Evolutionary conservation across 805 yeast species (phyloP), one percentile per base, ranked within the genome.

Genomic region (Ogataea henricii): DNA sequence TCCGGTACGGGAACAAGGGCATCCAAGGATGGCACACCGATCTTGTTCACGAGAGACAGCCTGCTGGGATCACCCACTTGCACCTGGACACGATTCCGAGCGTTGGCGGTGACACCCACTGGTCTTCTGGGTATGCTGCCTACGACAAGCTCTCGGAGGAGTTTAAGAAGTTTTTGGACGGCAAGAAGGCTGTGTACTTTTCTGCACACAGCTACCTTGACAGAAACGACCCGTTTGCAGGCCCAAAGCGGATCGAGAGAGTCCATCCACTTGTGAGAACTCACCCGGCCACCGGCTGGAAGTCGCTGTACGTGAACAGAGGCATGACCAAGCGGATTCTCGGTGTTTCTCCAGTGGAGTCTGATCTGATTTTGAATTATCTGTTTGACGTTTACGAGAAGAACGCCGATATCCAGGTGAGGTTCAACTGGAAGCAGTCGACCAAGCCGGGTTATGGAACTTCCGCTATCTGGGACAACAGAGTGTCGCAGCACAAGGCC

Each of bases 221-320:
- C 59, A 56, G 73, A 40, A 60, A 72, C 18, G 69, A 70, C 23
- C 81, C 80, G 18, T 69, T 79, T 21, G 64, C 64, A 46, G 76
- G 77, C n/a, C 74, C 73, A 14, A 70, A 71, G 47, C 71, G 71
- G 45, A 68, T 80, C 46, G 81, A 73, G 54, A 73, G 83, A 62
- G 77, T 73, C 49, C 87, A 82, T 63, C 86, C 85, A 2, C 53
- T 82, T 21, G 74, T 82, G 29, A 74, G 86, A 66, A 79, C 85
- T 33, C 83, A 83, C 55, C 87, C 87, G 8, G 83, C 76, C 12
- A 81, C 86, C 23, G 85, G 85, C 37, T 73, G 81, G 78, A 82
- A 82, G 63, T 67, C 82, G 1, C 65, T 82, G 53, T 81, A 68
- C 50, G 78, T 80, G 36, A 79, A 80, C 64, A 71, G 81, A 40